A percentile compares a stretch with the other conserved stretches of the same genome.
Conservation (phyloP, 768 basidiomycete genomes). For the Mrakia frigida region DNA sequence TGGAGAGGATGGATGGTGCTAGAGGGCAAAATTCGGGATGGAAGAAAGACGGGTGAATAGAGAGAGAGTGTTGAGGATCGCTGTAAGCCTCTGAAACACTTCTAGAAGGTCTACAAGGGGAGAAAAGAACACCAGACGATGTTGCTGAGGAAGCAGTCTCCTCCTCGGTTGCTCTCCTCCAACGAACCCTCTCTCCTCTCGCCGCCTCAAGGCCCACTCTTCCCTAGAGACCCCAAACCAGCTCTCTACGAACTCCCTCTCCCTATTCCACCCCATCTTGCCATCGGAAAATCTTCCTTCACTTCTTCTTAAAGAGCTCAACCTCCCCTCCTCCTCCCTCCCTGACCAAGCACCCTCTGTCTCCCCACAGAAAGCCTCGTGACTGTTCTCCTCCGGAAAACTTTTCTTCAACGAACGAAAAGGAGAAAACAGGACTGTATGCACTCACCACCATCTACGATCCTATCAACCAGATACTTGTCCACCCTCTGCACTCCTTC, state of each 20-base stretch:
- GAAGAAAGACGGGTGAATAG: too few relatives aligned
- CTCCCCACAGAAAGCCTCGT: too few relatives aligned
- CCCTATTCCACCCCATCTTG: too few relatives aligned
- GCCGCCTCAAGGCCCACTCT: not conserved
- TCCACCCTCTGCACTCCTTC: conserved; percentile 55
- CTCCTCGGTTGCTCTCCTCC: not conserved
- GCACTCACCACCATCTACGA: conserved; percentile 70
- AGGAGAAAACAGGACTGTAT: conserved; percentile 9
- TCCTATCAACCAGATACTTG: conserved; percentile 72
- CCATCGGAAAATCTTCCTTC: too few relatives aligned
- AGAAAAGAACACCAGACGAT: too few relatives aligned
- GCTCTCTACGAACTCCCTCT: too few relatives aligned
- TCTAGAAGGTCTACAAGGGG: not conserved
- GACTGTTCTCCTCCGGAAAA: too few relatives aligned
- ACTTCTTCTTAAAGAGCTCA: not conserved
- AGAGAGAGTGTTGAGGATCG: too few relatives aligned
- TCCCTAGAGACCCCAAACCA: too few relatives aligned
- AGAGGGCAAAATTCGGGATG: too few relatives aligned
- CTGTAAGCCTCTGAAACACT: not conserved
- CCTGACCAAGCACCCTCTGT: not conserved
- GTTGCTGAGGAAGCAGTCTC: not conserved
- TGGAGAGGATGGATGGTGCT: too few relatives aligned
- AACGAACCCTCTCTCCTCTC: not conserved
- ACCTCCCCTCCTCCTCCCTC: not conserved
- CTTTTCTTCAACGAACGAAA: conserved; percentile 48